phyloP scores from a whole-genome alignment of 2,329 filamentous ascomycete species.

The Pseudocercospora pini-densiflorae region DNA sequence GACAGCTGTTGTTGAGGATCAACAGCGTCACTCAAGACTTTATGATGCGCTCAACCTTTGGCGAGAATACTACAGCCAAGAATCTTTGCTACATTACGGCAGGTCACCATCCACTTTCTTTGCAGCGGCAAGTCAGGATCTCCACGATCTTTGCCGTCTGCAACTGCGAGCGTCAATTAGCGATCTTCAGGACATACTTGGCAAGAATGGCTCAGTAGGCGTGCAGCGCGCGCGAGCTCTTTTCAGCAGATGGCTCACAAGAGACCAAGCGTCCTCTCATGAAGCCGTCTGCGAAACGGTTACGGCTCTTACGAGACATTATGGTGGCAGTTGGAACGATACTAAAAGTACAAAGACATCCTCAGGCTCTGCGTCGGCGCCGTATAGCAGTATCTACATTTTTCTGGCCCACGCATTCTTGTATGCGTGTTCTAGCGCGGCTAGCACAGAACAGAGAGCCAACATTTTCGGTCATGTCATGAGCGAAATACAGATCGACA shows the following conservation, averaged over 20 bases:
- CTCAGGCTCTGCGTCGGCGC: background rate
- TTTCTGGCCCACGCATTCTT: slow-evolving; percentile 1
- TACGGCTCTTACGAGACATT: background rate
- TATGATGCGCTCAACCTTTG: background rate
- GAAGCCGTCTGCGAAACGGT: background rate
- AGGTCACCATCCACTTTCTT: background rate
- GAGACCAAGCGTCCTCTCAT: background rate
- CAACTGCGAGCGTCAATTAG: background rate
- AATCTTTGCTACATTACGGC: background rate
- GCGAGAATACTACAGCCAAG: background rate
- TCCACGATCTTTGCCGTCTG: background rate
- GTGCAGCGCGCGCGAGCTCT: background rate
- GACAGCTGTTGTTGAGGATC: background rate
- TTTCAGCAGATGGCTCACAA: background rate
- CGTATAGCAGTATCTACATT: slow-evolving; percentile 7
- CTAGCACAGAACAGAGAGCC: background rate
- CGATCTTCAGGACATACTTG: slow-evolving; percentile 7
- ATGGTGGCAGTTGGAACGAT: background rate
- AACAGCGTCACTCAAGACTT: background rate
- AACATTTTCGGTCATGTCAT: background rate
- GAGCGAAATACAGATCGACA: background rate
- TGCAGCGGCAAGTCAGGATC: background rate
- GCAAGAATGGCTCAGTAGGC: background rate
- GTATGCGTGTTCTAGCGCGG: background rate
- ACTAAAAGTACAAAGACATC: background rate